phyloP scores from a whole-genome alignment of 2,329 filamentous ascomycete genomes.

The Colletotrichum endophyticum region DNA sequence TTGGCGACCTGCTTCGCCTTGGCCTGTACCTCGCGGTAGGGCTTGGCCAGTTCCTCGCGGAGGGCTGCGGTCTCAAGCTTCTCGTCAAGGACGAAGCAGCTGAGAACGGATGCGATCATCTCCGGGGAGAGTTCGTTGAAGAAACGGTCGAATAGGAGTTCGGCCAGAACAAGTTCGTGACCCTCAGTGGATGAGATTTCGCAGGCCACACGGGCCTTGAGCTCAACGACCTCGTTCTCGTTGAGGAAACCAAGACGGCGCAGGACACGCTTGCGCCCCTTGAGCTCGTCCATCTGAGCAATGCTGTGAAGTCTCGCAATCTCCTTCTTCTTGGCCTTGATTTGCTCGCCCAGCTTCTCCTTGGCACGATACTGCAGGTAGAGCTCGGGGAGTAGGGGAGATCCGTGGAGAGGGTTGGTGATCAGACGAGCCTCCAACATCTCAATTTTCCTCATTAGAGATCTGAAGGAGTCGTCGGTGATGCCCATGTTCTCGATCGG shows the following conservation, averaged over 20 bases:
- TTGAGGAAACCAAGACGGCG: constrained; percentile 95
- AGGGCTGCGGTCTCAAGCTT: constrained; percentile 81
- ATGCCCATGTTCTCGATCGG: constrained; percentile 98
- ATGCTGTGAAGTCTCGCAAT: constrained; percentile 86
- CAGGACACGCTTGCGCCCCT: constrained; percentile 92
- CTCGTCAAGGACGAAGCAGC: constrained; percentile 97
- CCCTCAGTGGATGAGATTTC: constrained; percentile 92
- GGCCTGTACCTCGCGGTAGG: constrained; percentile 83
- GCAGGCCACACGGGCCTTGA: constrained; percentile 96
- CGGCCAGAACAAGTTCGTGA: constrained; percentile 90
- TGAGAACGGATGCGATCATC: constrained; percentile 83
- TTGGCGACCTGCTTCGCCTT: constrained; percentile 91
- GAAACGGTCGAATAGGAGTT: constrained; percentile 95
- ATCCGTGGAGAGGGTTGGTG: constrained; percentile 90
- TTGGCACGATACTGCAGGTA: constrained; percentile 90
- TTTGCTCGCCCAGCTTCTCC: constrained; percentile 74
- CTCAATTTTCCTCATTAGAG: constrained; percentile 93
- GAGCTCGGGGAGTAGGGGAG: constrained; percentile 79
- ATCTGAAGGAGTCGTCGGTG: constrained; percentile 90
- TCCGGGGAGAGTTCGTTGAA: constrained; percentile 96
- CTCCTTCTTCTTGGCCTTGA: constrained; percentile 87
- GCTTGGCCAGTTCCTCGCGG: constrained; percentile 85
- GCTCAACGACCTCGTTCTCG: constrained; percentile 91
- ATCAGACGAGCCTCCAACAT: constrained; percentile 90
- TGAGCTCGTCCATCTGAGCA: constrained; percentile 93